Evolutionary conservation across 805 yeast genomes (phyloP).

Genomic region (Nakazawaea peltata): DNA sequence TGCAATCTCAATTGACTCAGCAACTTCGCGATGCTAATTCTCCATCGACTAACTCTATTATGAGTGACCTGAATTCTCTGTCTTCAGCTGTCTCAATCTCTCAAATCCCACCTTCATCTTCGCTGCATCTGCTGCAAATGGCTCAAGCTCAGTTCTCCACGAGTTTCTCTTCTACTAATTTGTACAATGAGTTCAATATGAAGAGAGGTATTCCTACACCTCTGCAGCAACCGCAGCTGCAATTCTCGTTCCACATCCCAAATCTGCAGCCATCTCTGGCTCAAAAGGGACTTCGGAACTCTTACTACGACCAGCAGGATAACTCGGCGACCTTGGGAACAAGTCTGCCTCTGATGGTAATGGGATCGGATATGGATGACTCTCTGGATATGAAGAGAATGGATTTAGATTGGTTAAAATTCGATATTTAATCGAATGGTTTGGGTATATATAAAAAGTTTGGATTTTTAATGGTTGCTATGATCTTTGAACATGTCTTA

Average conservation of each 20-base stretch:
- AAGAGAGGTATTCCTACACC: slow-evolving; percentile 11
- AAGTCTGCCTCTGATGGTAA: not conserved
- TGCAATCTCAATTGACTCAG: slow-evolving; percentile 7
- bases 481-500: too few relatives aligned
- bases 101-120: not conserved
- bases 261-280: too few relatives aligned
- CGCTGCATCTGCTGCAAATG: too few relatives aligned
- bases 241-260: slow-evolving; percentile 1
- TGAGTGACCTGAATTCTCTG: not conserved
- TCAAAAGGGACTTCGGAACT: too few relatives aligned
- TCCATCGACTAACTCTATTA: not conserved
- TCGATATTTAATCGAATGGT: slow-evolving; percentile 21
- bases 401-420: slow-evolving; percentile 27
- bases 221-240: not conserved
- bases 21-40: slow-evolving; percentile 1
- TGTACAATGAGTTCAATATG: slow-evolving; percentile 12
- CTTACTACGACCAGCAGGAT: not conserved
- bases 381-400: slow-evolving; percentile 17
- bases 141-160: slow-evolving; percentile 8
- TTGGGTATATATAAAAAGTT: too few relatives aligned
- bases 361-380: not conserved
- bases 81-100: not conserved
- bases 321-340: not conserved
- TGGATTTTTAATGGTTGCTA: too few relatives aligned
- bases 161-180: slow-evolving; percentile 9